Evolutionary conservation across 805 yeast species (phyloP).

Genomic region (Sugiyamaella boreocaroliniensis): DNA sequence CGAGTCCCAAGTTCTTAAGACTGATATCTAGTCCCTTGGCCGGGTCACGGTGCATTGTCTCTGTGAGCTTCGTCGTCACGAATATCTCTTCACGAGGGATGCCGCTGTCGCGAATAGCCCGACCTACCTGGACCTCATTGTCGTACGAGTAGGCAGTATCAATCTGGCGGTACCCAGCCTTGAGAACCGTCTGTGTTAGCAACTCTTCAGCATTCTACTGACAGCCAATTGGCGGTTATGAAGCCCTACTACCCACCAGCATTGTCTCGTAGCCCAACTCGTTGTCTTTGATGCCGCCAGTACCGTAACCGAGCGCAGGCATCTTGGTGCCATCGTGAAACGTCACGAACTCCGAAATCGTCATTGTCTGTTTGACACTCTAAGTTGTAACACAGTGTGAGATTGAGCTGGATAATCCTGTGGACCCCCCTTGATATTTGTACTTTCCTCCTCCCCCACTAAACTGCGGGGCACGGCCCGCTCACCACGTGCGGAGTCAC

Average conservation of each 20-base stretch:
- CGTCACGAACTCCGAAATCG: too few species aligned
- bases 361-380: too few species aligned
- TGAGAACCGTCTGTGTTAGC: constrained; percentile 38
- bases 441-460: too few species aligned
- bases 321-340: neutral
- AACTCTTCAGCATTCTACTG: neutral
- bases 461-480: too few species aligned
- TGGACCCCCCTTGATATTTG: too few species aligned
- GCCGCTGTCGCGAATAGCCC: constrained; percentile 36
- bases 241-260: constrained; percentile 34
- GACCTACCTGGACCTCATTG: constrained; percentile 62
- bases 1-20: constrained; percentile 45
- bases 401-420: too few species aligned
- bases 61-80: constrained; percentile 60
- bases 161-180: constrained; percentile 62
- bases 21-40: constrained; percentile 45
- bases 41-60: constrained; percentile 34
- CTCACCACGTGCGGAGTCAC: too few species aligned
- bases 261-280: constrained; percentile 41
- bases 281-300: constrained; percentile 9
- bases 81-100: constrained; percentile 46
- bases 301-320: constrained; percentile 3
- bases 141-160: constrained; percentile 69
- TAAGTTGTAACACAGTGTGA: too few species aligned
- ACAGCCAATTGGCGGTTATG: too few species aligned